Conservation (phyloP, 2,329 filamentous ascomycete genomes). For the Colletotrichum aenigma region DNA sequence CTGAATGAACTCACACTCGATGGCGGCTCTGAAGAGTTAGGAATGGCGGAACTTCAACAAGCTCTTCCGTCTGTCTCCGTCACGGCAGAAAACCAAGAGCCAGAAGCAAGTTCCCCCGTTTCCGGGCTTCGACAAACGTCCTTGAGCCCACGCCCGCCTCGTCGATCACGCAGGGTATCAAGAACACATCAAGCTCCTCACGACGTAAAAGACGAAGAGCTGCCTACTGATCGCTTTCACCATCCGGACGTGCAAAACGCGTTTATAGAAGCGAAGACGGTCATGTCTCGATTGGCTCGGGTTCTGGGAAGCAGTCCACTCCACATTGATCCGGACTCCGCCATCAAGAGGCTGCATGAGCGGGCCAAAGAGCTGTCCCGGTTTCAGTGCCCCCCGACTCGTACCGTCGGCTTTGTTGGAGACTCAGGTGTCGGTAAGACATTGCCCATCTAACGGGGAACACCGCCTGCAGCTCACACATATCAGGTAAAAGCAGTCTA, state of each 20-base stretch:
- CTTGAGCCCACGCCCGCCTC: not conserved
- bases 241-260: constrained; percentile 36
- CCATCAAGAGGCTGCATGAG: constrained; percentile 36
- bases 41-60: not conserved
- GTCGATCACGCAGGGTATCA: not conserved
- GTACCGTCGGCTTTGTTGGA: constrained; percentile 51
- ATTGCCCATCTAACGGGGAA: not conserved
- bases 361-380: constrained; percentile 34
- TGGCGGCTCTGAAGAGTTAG: not conserved
- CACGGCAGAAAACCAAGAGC: not conserved
- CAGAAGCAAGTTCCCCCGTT: not conserved
- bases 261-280: constrained; percentile 34
- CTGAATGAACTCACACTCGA: not conserved
- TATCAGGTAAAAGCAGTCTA: constrained; percentile 50
- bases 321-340: constrained; percentile 40
- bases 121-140: not conserved
- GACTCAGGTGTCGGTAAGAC: constrained; percentile 48
- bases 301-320: constrained; percentile 38
- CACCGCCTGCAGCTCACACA: not conserved
- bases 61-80: not conserved
- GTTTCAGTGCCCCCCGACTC: constrained; percentile 41
- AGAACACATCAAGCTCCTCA: not conserved
- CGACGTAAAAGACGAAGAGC: constrained; percentile 33
- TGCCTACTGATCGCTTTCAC: constrained; percentile 39
- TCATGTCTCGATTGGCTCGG: constrained; percentile 31